Percentiles rank a stretch among this genome's conserved stretches.
Evolutionary conservation across 768 basidiomycete genomes (phyloP).

Genomic region (Boletus speciosus): DNA sequence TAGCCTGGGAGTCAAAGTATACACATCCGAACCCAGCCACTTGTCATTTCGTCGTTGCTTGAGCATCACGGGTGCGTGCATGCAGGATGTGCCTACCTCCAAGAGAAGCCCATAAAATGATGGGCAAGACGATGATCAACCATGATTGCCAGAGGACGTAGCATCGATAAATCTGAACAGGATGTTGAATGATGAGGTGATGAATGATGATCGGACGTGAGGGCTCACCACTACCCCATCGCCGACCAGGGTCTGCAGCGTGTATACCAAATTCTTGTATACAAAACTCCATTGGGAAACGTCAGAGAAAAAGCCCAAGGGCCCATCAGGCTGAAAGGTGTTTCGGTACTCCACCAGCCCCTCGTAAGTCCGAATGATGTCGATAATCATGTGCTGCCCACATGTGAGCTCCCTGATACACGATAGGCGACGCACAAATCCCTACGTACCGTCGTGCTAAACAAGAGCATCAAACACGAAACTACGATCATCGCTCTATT

Average conservation of each 20-base stretch:
- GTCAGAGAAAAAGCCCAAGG: slow-evolving; percentile 24
- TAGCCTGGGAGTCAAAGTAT: slow-evolving; percentile 13
- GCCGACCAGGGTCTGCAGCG: slow-evolving; percentile 21
- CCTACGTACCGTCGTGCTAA: slow-evolving; percentile 18
- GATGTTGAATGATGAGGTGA: background rate
- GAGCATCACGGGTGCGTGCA: background rate
- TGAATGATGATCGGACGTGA: background rate
- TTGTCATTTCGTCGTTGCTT: background rate
- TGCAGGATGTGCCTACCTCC: background rate
- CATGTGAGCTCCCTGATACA: too few species aligned
- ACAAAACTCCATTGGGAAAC: slow-evolving; percentile 26
- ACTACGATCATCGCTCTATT: slow-evolving; percentile 15
- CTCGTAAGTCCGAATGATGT: slow-evolving; percentile 16
- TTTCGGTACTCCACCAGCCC: slow-evolving; percentile 23
- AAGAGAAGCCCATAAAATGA: slow-evolving; percentile 16
- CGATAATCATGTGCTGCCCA: slow-evolving; percentile 14
- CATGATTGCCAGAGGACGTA: slow-evolving; percentile 26
- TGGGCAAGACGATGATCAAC: slow-evolving; percentile 20
- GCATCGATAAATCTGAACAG: slow-evolving; percentile 25
- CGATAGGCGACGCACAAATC: background rate
- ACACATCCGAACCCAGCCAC: slow-evolving; percentile 15
- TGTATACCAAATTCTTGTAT: slow-evolving; percentile 22
- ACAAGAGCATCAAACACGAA: slow-evolving; percentile 17
- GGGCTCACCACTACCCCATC: slow-evolving; percentile 20
- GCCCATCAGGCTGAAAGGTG: slow-evolving; percentile 11